Conservation (phyloP, 2,329 filamentous ascomycete species). For the Diaporthe capsici region DNA sequence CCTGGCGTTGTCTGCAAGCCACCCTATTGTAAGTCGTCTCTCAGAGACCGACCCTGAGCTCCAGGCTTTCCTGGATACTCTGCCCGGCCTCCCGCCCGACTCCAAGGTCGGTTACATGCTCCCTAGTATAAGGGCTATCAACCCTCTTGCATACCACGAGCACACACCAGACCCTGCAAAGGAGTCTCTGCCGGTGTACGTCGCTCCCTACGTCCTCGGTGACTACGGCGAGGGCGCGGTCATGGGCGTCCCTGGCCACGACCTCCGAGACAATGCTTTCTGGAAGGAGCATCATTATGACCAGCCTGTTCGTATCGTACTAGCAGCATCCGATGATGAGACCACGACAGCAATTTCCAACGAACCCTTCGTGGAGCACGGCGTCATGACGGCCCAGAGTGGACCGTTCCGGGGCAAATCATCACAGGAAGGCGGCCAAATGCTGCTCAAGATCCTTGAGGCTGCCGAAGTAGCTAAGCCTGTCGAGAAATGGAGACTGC, state of each 20-base stretch:
- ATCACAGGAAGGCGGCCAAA: conserved; percentile 73
- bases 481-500: conserved; percentile 82
- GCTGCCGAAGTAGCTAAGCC: conserved; percentile 70
- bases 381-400: conserved; percentile 76
- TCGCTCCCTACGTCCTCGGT: conserved; percentile 86
- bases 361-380: conserved; percentile 74
- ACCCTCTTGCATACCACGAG: conserved; percentile 73
- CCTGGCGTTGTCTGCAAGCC: conserved; percentile 80
- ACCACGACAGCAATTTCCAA: conserved; percentile 58
- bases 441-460: conserved; percentile 71
- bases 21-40: conserved; percentile 75
- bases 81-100: conserved; percentile 68
- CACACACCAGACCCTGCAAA: conserved; percentile 65
- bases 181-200: conserved; percentile 79
- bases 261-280: conserved; percentile 82
- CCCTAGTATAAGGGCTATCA: conserved; percentile 71
- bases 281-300: conserved; percentile 79
- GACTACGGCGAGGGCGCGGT: conserved; percentile 91
- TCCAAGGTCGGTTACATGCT: conserved; percentile 79
- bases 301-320: conserved; percentile 73
- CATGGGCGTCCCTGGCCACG: conserved; percentile 93
- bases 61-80: conserved; percentile 75
- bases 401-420: conserved; percentile 74
- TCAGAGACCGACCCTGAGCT: conserved; percentile 73
- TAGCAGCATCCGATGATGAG: conserved; percentile 66